Conservation (phyloP, 2,329 filamentous ascomycete genomes). For the Thelonectria discophora region DNA sequence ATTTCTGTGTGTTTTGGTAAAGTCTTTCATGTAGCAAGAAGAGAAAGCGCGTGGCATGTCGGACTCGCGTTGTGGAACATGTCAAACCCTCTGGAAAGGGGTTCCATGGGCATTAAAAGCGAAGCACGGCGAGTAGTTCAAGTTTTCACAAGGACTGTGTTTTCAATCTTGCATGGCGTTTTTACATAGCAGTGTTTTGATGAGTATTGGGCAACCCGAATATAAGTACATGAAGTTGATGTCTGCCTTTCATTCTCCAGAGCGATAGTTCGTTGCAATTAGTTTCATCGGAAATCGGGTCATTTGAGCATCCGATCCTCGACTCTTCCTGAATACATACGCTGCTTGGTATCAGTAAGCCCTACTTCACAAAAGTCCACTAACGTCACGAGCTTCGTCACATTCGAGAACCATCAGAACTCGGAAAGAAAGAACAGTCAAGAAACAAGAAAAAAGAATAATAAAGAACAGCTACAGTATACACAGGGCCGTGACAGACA, state of each 20-base stretch:
- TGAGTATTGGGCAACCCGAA: slow-evolving; percentile 14
- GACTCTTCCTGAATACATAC: too few species aligned
- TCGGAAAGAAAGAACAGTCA: slow-evolving; percentile 31
- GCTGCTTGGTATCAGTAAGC: too few species aligned
- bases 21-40: slow-evolving; percentile 9
- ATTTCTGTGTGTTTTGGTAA: slow-evolving; percentile 13
- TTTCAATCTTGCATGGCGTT: slow-evolving; percentile 19
- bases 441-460: slow-evolving; percentile 34
- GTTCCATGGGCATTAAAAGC: slow-evolving; percentile 1
- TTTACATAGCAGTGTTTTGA: slow-evolving; percentile 1
- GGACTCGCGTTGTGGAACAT: slow-evolving; percentile 8
- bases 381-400: slow-evolving; percentile 4
- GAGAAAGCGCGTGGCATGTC: slow-evolving; percentile 15
- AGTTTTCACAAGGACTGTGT: slow-evolving; percentile 12
- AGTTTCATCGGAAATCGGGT: background rate
- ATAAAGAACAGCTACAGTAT: slow-evolving; percentile 35
- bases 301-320: background rate
- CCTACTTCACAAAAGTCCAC: too few species aligned
- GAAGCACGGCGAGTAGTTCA: slow-evolving; percentile 4
- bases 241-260: background rate
- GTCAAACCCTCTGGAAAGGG: background rate
- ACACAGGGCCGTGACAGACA: slow-evolving; percentile 36
- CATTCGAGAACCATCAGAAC: slow-evolving; percentile 21
- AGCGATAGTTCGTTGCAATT: background rate
- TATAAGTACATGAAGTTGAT: slow-evolving; percentile 27